Conservation (phyloP, 306 rosid genomes). For the Geum urbanum region DNA sequence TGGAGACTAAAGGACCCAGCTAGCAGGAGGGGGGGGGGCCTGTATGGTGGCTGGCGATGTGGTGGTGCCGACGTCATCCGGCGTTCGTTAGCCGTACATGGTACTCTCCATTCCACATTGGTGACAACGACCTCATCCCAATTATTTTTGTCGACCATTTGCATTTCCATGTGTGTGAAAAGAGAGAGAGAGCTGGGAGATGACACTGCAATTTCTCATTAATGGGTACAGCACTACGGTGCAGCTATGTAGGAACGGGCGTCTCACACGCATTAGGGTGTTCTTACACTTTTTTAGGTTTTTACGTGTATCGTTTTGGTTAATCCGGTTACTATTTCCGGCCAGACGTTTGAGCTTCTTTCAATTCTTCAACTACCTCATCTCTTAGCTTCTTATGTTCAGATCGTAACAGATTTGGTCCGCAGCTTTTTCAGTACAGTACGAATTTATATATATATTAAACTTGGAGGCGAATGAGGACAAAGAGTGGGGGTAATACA, state of each 20-base stretch:
- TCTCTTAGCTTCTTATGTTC: background rate
- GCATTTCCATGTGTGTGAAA: background rate
- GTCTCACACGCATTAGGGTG: background rate
- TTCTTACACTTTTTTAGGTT: background rate
- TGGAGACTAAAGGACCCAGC: background rate
- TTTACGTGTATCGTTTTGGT: background rate
- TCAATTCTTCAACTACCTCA: background rate
- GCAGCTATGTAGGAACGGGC: background rate
- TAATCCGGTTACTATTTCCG: background rate
- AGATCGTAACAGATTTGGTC: background rate
- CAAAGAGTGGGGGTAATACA: background rate
- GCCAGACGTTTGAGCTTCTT: background rate
- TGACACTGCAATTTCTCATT: background rate
- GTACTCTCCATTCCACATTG: background rate
- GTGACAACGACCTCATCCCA: background rate
- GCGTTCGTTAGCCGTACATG: background rate
- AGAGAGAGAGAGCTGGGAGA: background rate
- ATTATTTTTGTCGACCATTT: background rate
- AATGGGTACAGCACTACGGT: background rate
- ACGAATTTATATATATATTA: background rate
- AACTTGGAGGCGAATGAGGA: background rate
- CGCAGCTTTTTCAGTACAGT: background rate
- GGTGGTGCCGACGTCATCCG: background rate
- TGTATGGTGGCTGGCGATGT: background rate
- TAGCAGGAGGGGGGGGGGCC: background rate